Percentiles rank a stretch among this genome's conserved stretches.
phyloP scores from a whole-genome alignment of 2,329 filamentous ascomycete species.

The Scortechinia acanthostroma region DNA sequence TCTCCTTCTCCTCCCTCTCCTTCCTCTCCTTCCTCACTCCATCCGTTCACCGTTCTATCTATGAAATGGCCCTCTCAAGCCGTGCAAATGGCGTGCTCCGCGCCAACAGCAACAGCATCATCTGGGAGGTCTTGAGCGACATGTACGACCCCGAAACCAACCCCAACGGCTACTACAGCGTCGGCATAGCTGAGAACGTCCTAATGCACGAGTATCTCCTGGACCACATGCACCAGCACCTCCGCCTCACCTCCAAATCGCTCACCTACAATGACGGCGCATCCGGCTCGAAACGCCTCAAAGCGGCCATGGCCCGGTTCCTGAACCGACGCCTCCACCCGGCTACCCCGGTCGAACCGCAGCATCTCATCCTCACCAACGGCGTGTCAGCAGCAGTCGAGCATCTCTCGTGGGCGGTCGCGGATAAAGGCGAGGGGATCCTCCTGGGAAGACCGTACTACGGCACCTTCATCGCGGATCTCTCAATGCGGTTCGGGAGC shows the following conservation, averaged over 20 bases:
- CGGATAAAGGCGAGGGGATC: constrained; percentile 27
- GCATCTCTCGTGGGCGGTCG: constrained; percentile 26
- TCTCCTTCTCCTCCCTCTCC: too few relatives aligned
- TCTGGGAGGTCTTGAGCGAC: constrained; percentile 35
- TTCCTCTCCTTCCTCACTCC: too few relatives aligned
- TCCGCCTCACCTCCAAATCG: constrained; percentile 12
- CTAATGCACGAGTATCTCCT: constrained; percentile 38
- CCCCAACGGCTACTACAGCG: constrained; percentile 34
- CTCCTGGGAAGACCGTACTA: constrained; percentile 35
- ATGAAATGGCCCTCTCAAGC: too few relatives aligned
- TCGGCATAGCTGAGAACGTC: constrained; percentile 42
- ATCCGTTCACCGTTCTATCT: too few relatives aligned
- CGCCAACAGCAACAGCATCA: too few relatives aligned
- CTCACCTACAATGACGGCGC: constrained; percentile 32
- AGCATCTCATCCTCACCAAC: constrained; percentile 26
- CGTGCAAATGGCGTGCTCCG: too few relatives aligned
- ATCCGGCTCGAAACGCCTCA: constrained; percentile 22
- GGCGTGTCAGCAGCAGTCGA: constrained; percentile 31
- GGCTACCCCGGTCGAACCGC: constrained; percentile 14
- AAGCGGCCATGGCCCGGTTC: constrained; percentile 20
- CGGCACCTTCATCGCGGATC: constrained; percentile 35
- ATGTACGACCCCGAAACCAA: constrained; percentile 30
- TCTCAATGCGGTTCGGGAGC: constrained; percentile 29
- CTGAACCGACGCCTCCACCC: constrained; percentile 21
- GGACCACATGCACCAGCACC: constrained; percentile 27